Base-by-base conservation (phyloP, 1,284 basidiomycete species). In the Rhodofomes roseus region DNA sequence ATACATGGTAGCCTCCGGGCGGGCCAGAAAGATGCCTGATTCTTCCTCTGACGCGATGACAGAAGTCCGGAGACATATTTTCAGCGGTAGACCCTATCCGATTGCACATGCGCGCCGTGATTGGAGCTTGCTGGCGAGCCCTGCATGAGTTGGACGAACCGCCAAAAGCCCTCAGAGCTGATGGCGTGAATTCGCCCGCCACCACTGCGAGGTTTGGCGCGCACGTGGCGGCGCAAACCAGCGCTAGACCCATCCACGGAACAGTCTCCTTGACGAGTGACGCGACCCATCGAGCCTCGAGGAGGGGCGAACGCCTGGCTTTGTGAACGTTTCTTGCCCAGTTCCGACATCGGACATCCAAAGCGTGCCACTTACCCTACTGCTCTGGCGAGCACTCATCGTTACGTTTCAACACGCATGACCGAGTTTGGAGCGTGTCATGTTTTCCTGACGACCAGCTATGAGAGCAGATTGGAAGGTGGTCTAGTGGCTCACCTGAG, bases 151-250 rank as follows among this genome's bases (percentile, higher is more conserved):
- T 43, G 59, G 62, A 62, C 73, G 71, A 74, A 74, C 73, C 67
- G 73, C 73, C 65, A 74, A 74, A 73, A 73, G 67, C 67, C 70
- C 73, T 70, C 73, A 74, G 31, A 20, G 55, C 43, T 60, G 61
- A 62, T 60, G 61, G 36, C 36, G 29, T 57, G 46, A 39, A 27
- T 57, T 23, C 36, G 46, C 50, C 60, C 59, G 55, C 64, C 60
- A 59, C 60, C 48, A 25, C 23, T 34, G 34, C 27, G 40, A 36
- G 56, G 41, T 40, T 54, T 52, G 9, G n/a, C 29, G 16, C 34
- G 55, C 67, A 68, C 65, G 65, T 68, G 67, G 61, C 50, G 34
- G 23, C n/a, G 36, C 11, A 9, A 12, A n/a, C 51, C 29, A 18
- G 59, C 55, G 55, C 58, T 56, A 60, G 54, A 51, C 46, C 18